A percentile compares a stretch with the other conserved stretches of the same genome.
phyloP scores from a whole-genome alignment of 768 basidiomycete genomes.

The Hericium coralloides region DNA sequence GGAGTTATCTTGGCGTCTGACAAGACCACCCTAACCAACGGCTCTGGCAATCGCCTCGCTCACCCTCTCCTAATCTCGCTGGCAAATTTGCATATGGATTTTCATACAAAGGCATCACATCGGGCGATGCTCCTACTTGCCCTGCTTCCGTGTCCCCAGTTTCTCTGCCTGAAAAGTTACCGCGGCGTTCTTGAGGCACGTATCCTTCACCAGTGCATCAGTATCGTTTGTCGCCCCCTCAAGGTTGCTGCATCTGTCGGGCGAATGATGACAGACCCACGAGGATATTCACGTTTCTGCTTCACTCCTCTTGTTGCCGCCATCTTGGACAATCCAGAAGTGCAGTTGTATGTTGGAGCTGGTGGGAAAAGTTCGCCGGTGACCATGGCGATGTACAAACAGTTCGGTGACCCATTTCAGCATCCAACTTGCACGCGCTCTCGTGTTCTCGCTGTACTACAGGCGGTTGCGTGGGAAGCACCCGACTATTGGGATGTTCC shows the following conservation, averaged over 20 bases:
- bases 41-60: constrained; percentile 1
- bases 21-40: constrained; percentile 6
- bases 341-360: neutral
- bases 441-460: neutral
- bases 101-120: neutral
- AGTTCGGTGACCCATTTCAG: constrained; percentile 1
- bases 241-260: neutral
- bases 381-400: neutral
- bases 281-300: neutral
- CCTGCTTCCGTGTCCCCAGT: no score
- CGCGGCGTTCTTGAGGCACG: neutral
- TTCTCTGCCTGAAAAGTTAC: constrained; percentile 17
- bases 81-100: constrained; percentile 6
- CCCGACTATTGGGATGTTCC: neutral
- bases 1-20: constrained; percentile 6
- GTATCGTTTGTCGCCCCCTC: neutral
- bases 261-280: neutral
- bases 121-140: neutral
- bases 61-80: constrained; percentile 11
- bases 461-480: neutral
- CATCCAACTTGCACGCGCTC: neutral
- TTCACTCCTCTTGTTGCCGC: neutral
- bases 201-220: neutral
- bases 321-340: neutral
- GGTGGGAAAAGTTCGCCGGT: neutral